Evolutionary conservation across 2,329 filamentous ascomycete genomes (phyloP).

Genomic region (Lomentospora prolificans): DNA sequence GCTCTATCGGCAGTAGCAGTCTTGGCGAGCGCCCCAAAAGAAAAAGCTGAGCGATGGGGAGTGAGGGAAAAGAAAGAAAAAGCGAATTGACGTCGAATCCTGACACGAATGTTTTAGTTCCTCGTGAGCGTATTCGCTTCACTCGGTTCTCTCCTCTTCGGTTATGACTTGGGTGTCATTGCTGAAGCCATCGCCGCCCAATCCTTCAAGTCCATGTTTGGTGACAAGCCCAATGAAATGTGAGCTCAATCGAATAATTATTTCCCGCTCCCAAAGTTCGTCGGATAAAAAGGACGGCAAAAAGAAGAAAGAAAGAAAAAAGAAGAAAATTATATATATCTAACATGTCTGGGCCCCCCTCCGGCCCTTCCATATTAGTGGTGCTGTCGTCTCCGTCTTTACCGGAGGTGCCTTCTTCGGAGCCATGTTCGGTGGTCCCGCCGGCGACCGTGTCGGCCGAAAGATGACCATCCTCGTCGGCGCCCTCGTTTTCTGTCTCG

Average conservation of each 20-base stretch:
- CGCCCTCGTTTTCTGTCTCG: slow-evolving; percentile 60
- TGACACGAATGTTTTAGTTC: slow-evolving; percentile 26
- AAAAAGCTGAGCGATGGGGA: not conserved
- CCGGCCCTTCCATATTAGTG: slow-evolving; percentile 29
- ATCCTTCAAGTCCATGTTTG: slow-evolving; percentile 24
- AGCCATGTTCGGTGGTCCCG: slow-evolving; percentile 51
- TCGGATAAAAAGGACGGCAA: too few relatives aligned
- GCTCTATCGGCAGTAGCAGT: too few relatives aligned
- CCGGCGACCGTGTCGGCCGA: slow-evolving; percentile 56
- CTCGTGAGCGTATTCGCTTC: slow-evolving; percentile 45
- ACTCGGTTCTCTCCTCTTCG: slow-evolving; percentile 43
- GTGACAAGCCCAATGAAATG: slow-evolving; percentile 6
- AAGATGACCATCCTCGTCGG: slow-evolving; percentile 63
- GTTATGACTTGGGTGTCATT: slow-evolving; percentile 46
- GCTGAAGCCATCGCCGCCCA: slow-evolving; percentile 40
- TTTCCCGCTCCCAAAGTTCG: not conserved
- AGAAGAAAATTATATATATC: too few relatives aligned
- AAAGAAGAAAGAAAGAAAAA: too few relatives aligned
- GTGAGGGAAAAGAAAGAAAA: not conserved
- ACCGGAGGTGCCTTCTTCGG: slow-evolving; percentile 69
- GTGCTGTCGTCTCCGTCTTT: slow-evolving; percentile 67
- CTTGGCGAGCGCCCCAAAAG: too few relatives aligned
- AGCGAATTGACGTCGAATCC: not conserved
- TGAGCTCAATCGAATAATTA: not conserved
- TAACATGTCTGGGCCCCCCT: too few relatives aligned